phyloP scores from a whole-genome alignment of 2,329 filamentous ascomycete species.

The Colletotrichum liriopes region DNA sequence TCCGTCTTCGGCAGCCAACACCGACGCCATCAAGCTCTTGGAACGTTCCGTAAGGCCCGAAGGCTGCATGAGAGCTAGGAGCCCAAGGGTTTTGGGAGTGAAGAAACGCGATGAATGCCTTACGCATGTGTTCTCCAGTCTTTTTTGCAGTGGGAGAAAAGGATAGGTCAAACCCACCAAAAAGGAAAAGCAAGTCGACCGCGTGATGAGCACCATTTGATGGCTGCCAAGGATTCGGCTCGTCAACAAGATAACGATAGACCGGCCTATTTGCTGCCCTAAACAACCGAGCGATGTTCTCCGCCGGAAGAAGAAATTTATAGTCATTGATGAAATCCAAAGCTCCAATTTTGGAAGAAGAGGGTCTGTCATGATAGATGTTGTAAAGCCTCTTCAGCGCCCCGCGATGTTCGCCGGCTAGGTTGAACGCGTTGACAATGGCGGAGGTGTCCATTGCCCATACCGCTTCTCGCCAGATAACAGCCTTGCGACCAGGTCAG shows the following conservation, averaged over 20 bases:
- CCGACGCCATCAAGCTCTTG: slow-evolving; percentile 50
- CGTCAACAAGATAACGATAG: slow-evolving; percentile 60
- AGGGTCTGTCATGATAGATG: slow-evolving; percentile 56
- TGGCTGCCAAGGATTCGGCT: slow-evolving; percentile 63
- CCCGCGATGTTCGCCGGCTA: slow-evolving; percentile 47
- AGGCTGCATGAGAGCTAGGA: slow-evolving; percentile 51
- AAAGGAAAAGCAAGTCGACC: slow-evolving; percentile 62
- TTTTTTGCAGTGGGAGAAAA: slow-evolving; percentile 52
- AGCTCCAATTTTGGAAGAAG: slow-evolving; percentile 57
- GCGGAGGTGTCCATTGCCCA: slow-evolving; percentile 52
- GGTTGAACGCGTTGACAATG: slow-evolving; percentile 54
- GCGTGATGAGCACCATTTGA: slow-evolving; percentile 63
- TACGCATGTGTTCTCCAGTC: slow-evolving; percentile 56
- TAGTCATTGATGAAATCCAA: slow-evolving; percentile 56
- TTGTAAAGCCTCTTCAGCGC: slow-evolving; percentile 58
- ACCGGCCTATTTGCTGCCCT: slow-evolving; percentile 46
- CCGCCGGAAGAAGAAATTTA: slow-evolving; percentile 50
- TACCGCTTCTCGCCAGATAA: slow-evolving; percentile 61
- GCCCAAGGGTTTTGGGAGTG: slow-evolving; percentile 56
- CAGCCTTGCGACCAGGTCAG: slow-evolving; percentile 50
- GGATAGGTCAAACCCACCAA: slow-evolving; percentile 56
- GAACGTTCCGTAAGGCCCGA: slow-evolving; percentile 57
- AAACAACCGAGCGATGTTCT: slow-evolving; percentile 41
- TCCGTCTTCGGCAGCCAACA: slow-evolving; percentile 51
- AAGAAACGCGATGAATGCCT: slow-evolving; percentile 58